Evolutionary conservation across 176 grass and related monocot species (phyloP).

Genomic region (Oropetium thomaeum): DNA sequence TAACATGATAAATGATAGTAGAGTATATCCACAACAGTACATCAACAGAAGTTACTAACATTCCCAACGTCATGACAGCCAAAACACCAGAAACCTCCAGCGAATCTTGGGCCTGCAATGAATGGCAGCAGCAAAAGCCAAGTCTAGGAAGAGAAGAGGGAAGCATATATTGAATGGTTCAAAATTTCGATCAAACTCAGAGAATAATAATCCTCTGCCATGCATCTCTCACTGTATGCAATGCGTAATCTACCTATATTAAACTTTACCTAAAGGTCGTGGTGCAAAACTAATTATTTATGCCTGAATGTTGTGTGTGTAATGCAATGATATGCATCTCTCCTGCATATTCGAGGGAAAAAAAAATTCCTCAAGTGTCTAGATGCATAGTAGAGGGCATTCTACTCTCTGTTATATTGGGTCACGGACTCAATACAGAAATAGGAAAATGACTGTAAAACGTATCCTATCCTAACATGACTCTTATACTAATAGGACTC

Average conservation of each 20-base stretch:
- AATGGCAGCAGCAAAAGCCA: constrained; percentile 24
- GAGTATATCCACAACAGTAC: constrained; percentile 22
- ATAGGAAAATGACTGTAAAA: too few relatives aligned
- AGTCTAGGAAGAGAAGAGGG: not conserved
- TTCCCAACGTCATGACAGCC: constrained; percentile 97
- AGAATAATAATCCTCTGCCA: not conserved
- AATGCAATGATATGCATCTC: not conserved
- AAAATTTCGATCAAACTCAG: not conserved
- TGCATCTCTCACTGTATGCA: not conserved
- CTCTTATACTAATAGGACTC: too few relatives aligned
- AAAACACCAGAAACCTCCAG: constrained; percentile 86
- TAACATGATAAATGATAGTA: constrained; percentile 16
- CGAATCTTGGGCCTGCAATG: constrained; percentile 73
- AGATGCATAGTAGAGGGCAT: not conserved
- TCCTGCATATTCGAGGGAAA: not conserved
- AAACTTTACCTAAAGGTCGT: not conserved
- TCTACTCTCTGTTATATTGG: too few relatives aligned
- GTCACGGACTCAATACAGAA: too few relatives aligned
- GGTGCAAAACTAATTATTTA: not conserved
- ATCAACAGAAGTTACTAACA: constrained; percentile 64
- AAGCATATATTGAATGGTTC: not conserved
- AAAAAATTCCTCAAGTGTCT: not conserved
- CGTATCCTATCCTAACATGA: too few relatives aligned
- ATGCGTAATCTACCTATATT: not conserved
- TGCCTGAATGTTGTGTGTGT: not conserved